Conservation (phyloP, 257 asterid genomes). For the Lycium barbarum region DNA sequence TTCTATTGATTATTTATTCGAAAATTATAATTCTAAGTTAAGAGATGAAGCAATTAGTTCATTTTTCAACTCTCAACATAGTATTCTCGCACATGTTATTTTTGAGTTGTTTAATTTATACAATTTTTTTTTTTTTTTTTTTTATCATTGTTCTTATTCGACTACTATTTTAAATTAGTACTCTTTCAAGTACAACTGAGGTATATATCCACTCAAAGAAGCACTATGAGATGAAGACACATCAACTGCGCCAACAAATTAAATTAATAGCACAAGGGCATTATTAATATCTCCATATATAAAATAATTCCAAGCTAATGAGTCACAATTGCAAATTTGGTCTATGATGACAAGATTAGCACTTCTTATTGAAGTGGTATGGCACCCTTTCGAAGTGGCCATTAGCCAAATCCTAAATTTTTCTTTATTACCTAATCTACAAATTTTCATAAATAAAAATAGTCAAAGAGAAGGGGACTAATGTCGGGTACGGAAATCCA, state of each 20-base stretch:
- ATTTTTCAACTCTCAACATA: neutral
- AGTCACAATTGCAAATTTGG: neutral
- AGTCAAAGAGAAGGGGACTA: conserved; percentile 21
- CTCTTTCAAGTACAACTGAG: neutral
- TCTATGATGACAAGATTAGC: conserved; percentile 22
- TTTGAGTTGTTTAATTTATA: neutral
- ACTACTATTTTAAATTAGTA: neutral
- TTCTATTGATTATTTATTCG: too few species aligned
- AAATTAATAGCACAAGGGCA: neutral
- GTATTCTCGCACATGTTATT: neutral
- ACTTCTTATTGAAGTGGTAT: neutral
- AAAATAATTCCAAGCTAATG: conserved; percentile 17
- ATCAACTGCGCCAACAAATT: neutral
- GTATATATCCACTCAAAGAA: neutral
- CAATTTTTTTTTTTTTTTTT: too few species aligned
- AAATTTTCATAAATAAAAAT: neutral
- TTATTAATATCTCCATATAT: neutral
- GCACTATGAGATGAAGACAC: neutral
- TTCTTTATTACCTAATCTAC: neutral
- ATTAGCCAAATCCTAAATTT: neutral
- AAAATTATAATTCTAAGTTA: neutral
- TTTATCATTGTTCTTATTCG: neutral
- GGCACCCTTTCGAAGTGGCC: conserved; percentile 10
- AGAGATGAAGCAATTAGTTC: neutral
- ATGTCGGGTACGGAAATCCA: conserved; percentile 16